Evolutionary conservation across 768 basidiomycete species (phyloP).

Genomic region (Termitomyces bulborhizus): DNA sequence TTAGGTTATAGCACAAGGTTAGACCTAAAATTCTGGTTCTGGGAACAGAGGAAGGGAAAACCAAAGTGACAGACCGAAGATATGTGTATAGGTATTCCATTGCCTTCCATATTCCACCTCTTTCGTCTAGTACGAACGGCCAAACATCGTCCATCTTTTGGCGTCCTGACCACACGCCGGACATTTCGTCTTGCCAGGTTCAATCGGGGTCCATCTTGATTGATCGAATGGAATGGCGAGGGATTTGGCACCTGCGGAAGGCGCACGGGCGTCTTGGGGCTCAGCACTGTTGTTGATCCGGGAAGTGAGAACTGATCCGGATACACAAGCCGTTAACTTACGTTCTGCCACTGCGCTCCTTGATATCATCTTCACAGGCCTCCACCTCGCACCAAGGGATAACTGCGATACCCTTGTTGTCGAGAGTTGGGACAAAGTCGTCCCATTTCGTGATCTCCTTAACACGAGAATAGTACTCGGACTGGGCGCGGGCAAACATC

Average conservation of each 20-base stretch:
- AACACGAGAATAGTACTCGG: constrained; percentile 63
- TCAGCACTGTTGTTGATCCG: constrained; percentile 51
- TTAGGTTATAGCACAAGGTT: background rate
- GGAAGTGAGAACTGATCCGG: constrained; percentile 8
- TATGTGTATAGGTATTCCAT: constrained; percentile 6
- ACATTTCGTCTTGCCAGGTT: constrained; percentile 84
- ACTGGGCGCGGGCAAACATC: constrained; percentile 79
- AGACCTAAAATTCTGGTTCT: background rate
- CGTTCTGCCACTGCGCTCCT: constrained; percentile 85
- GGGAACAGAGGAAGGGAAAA: background rate
- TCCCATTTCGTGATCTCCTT: constrained; percentile 83
- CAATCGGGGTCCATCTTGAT: constrained; percentile 70
- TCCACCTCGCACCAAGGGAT: constrained; percentile 97
- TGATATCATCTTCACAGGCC: constrained; percentile 96
- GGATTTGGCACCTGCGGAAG: constrained; percentile 95
- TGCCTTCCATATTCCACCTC: background rate
- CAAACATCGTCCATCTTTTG: constrained; percentile 97
- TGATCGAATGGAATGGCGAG: constrained; percentile 97
- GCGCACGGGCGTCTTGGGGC: constrained; percentile 89
- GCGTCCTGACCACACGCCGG: constrained; percentile 82
- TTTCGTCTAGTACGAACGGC: constrained; percentile 66
- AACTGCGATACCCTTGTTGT: constrained; percentile 79
- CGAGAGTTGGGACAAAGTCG: constrained; percentile 86
- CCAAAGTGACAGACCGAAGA: constrained; percentile 9
- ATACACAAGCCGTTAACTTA: constrained; percentile 29